Evolutionary conservation across 148 eudicot genomes (phyloP).

Genomic region (Rhododendron ovatum): DNA sequence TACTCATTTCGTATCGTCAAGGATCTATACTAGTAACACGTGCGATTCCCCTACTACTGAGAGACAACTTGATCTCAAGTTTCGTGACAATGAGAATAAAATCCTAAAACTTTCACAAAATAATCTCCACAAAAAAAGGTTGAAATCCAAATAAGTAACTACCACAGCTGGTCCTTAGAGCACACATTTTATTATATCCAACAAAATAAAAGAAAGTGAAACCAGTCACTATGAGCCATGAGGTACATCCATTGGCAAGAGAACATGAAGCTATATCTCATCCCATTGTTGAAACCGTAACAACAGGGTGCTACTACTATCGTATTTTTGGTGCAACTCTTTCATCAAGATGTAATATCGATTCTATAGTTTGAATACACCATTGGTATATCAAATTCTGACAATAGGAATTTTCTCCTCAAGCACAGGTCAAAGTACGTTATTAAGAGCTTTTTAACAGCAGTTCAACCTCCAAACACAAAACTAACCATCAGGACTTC

Average conservation of each 20-base stretch:
- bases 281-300: not conserved
- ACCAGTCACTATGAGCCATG: not conserved
- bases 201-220: not conserved
- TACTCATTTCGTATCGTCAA: not conserved
- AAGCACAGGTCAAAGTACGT: not conserved
- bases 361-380: not conserved
- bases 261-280: not conserved
- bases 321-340: not conserved
- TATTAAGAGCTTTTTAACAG: not conserved
- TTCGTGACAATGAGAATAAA: not conserved
- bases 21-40: not conserved
- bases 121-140: not conserved
- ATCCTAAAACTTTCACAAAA: not conserved
- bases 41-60: not conserved
- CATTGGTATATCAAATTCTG: not conserved
- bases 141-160: not conserved
- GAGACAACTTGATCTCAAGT: not conserved
- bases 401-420: not conserved
- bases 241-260: not conserved
- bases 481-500: constrained; percentile 86
- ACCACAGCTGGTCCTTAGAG: not conserved
- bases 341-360: not conserved
- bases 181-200: not conserved
- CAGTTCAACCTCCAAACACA: not conserved
- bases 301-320: not conserved